A percentile compares a stretch with the other conserved stretches of the same genome.
Evolutionary conservation across 352 stramenopile genomes (phyloP).

Genomic region (Phytophthora crassamura): DNA sequence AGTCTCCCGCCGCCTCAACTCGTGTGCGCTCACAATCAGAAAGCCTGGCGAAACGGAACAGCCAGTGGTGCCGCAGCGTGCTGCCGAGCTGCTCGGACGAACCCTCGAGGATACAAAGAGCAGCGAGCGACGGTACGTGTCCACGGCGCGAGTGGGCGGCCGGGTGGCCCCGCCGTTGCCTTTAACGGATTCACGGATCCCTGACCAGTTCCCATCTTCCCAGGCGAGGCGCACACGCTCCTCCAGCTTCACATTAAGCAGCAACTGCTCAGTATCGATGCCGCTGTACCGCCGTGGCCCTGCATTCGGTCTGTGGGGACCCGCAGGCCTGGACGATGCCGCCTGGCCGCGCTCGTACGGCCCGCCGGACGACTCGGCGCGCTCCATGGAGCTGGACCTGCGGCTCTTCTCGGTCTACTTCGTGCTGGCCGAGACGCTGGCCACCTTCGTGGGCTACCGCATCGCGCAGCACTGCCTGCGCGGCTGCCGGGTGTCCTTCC

Average conservation of each 20-base stretch:
- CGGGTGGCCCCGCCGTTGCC: conserved; percentile 17
- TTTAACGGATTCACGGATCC: not conserved
- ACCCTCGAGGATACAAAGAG: conserved; percentile 17
- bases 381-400: conserved; percentile 60
- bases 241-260: not conserved
- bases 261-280: conserved; percentile 17
- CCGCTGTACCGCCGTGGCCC: conserved; percentile 72
- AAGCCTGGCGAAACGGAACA: conserved; percentile 18
- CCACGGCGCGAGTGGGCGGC: not conserved
- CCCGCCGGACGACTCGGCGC: conserved; percentile 47
- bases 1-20: conserved; percentile 11
- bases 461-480: conserved; percentile 83
- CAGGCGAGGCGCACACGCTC: conserved; percentile 1
- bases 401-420: conserved; percentile 86
- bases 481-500: conserved; percentile 67
- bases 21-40: conserved; percentile 21
- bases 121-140: conserved; percentile 25
- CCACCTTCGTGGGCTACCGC: conserved; percentile 81
- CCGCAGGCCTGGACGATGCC: conserved; percentile 35
- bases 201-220: conserved; percentile 11
- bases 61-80: not conserved
- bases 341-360: conserved; percentile 57
- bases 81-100: not conserved
- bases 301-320: conserved; percentile 45
- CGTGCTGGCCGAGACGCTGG: conserved; percentile 72